Evolutionary conservation across 2,329 filamentous ascomycete genomes (phyloP).

Genomic region (Aureobasidium subglaciale): DNA sequence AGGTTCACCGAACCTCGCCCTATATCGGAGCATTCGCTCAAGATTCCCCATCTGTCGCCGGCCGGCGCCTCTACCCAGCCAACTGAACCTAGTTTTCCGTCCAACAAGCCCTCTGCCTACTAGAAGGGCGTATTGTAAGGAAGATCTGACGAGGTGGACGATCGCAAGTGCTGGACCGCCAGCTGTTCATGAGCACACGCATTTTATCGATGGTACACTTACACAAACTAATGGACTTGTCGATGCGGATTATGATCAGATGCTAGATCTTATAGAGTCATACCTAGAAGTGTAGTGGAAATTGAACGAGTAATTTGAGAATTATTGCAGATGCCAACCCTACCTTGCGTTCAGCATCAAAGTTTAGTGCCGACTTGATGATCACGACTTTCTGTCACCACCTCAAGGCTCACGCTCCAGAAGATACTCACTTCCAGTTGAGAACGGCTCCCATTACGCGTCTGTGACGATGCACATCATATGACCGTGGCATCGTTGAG

Average conservation of each 20-base stretch:
- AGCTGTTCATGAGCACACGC: not conserved
- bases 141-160: not conserved
- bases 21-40: not conserved
- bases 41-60: not conserved
- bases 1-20: not conserved
- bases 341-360: no score
- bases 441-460: no score
- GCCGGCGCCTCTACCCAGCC: not conserved
- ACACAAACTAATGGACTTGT: not conserved
- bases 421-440: no score
- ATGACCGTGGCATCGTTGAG: no score
- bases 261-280: slow-evolving; percentile 6
- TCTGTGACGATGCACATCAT: no score
- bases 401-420: no score
- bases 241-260: not conserved
- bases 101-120: not conserved
- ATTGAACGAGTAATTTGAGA: not conserved
- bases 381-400: no score
- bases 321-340: no score
- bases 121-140: not conserved
- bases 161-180: not conserved
- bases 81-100: not conserved
- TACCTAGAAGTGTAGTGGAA: not conserved
- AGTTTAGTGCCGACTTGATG: no score
- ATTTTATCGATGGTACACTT: not conserved